Conservation (phyloP, 441 rosid species). For the Biscutella auriculata region DNA sequence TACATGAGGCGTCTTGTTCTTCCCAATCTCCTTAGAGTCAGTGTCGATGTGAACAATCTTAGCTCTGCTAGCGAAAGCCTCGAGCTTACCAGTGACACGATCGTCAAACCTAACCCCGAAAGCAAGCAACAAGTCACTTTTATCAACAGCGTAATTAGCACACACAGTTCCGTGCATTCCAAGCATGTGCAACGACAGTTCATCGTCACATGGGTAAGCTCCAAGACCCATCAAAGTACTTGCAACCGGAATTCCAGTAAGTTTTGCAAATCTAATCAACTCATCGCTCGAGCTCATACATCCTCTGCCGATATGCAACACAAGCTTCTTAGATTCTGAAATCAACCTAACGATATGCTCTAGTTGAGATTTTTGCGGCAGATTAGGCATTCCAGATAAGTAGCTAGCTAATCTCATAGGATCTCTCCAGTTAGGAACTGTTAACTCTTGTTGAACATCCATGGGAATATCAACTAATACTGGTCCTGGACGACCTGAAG, state of each 20-base stretch:
- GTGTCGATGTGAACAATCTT: conserved; percentile 92
- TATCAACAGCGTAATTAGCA: conserved; percentile 82
- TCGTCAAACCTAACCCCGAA: conserved; percentile 95
- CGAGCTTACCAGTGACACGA: conserved; percentile 87
- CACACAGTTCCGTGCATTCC: conserved; percentile 98
- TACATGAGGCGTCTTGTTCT: conserved; percentile 93
- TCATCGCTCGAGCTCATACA: conserved; percentile 86
- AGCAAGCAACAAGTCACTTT: conserved; percentile 71
- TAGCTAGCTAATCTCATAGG: conserved; percentile 57
- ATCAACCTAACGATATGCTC: conserved; percentile 76
- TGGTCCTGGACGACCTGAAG: conserved; percentile 78
- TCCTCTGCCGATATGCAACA: conserved; percentile 92
- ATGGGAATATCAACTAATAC: conserved; percentile 84
- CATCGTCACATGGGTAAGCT: conserved; percentile 43
- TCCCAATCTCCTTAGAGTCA: conserved; percentile 89
- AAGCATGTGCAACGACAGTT: conserved; percentile 72
- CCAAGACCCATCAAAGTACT: conserved; percentile 98
- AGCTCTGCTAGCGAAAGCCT: conserved; percentile 85
- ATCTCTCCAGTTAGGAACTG: conserved; percentile 66
- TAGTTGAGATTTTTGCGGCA: conserved; percentile 36
- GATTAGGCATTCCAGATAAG: conserved; percentile 62
- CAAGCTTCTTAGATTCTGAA: conserved; percentile 69
- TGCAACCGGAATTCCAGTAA: conserved; percentile 85
- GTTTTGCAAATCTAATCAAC: conserved; percentile 59
- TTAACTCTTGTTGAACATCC: conserved; percentile 83